Evolutionary conservation across 768 basidiomycete genomes (phyloP).

Genomic region (Pholiota conissans): DNA sequence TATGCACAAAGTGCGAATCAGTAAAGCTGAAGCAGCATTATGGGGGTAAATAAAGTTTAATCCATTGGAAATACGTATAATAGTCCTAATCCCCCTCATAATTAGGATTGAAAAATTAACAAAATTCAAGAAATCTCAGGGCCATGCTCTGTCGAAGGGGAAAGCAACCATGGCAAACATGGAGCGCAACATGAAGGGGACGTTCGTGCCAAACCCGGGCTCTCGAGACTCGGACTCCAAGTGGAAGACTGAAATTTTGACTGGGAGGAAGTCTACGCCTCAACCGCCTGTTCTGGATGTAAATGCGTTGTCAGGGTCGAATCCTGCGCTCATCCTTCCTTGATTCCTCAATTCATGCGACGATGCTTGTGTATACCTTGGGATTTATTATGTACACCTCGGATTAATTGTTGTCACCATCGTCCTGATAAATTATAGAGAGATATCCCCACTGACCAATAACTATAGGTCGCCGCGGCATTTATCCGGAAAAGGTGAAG

Average conservation of each 20-base stretch:
- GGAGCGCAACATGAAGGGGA: slow-evolving; percentile 23
- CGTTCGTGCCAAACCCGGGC: background rate
- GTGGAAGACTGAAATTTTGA: slow-evolving; percentile 14
- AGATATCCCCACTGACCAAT: background rate
- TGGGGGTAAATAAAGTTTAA: slow-evolving; percentile 43
- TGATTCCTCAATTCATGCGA: no score
- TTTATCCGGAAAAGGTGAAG: no score
- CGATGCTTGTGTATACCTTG: background rate
- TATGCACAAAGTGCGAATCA: slow-evolving; percentile 57
- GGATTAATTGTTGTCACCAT: background rate
- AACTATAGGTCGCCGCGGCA: background rate
- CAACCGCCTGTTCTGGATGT: no score
- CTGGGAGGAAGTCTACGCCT: background rate
- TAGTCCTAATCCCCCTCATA: background rate
- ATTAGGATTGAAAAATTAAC: slow-evolving; percentile 46
- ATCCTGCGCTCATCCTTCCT: no score
- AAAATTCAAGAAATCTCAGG: slow-evolving; percentile 43
- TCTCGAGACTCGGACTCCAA: background rate
- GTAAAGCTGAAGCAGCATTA: slow-evolving; percentile 57
- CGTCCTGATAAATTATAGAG: background rate
- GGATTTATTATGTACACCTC: background rate
- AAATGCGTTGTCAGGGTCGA: no score
- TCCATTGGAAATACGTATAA: background rate
- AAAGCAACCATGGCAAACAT: slow-evolving; percentile 33
- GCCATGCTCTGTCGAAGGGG: slow-evolving; percentile 24